Percentiles rank a stretch among this genome's conserved stretches.
Evolutionary conservation across 2,329 filamentous ascomycete species (phyloP).

Genomic region (Orbilia blumenaviensis): DNA sequence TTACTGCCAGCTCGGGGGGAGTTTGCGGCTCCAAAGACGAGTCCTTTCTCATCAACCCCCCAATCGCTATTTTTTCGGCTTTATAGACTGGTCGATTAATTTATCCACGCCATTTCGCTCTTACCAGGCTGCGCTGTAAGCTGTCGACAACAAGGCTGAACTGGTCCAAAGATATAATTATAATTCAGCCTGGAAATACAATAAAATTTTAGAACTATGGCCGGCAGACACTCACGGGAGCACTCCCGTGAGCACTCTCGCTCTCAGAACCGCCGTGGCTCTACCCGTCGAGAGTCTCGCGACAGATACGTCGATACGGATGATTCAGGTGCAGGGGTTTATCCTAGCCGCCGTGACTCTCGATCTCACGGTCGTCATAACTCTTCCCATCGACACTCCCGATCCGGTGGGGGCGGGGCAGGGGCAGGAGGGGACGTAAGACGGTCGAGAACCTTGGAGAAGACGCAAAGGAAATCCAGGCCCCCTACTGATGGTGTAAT

Average conservation of each 20-base stretch:
- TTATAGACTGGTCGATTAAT: neutral
- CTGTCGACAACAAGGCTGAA: neutral
- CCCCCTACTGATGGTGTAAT: constrained; percentile 34
- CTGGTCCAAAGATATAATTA: neutral
- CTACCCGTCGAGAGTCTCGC: constrained; percentile 23
- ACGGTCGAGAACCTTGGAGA: constrained; percentile 21
- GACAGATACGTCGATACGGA: constrained; percentile 29
- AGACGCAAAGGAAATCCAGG: constrained; percentile 15
- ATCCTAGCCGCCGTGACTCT: constrained; percentile 4
- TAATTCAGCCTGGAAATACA: neutral
- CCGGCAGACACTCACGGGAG: constrained; percentile 28
- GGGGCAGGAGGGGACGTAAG: constrained; percentile 1
- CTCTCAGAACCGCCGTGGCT: constrained; percentile 32
- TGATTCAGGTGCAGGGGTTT: neutral
- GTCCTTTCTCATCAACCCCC: neutral
- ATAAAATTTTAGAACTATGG: neutral
- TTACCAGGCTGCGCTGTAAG: neutral
- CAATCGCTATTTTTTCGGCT: constrained; percentile 1
- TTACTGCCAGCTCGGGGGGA: neutral
- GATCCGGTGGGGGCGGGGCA: neutral
- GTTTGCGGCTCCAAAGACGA: neutral
- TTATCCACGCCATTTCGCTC: constrained; percentile 17
- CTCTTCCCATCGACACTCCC: constrained; percentile 14
- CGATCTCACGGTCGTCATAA: constrained; percentile 24
- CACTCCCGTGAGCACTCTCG: constrained; percentile 26